A percentile compares a stretch with the other conserved stretches of the same genome.
phyloP scores from a whole-genome alignment of 1,139 yeast genomes.

The Ogataea hybrid region DNA sequence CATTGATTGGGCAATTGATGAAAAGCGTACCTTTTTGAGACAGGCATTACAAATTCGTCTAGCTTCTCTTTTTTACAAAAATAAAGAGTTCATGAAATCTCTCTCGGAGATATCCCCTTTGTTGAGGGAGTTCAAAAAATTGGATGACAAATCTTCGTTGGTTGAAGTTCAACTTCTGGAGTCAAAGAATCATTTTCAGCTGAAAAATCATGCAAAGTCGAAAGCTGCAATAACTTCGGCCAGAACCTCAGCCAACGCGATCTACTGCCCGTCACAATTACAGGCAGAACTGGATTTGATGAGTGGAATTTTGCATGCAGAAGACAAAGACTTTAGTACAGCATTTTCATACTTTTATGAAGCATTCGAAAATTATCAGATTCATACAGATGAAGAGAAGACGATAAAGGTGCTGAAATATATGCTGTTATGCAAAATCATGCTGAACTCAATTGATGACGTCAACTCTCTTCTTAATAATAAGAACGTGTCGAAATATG shows the following conservation, averaged over 20 bases:
- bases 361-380: constrained; percentile 79
- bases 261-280: constrained; percentile 90
- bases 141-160: constrained; percentile 92
- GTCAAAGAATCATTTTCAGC: constrained; percentile 84
- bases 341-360: constrained; percentile 95
- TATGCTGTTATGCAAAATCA: constrained; percentile 88
- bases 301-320: constrained; percentile 95
- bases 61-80: constrained; percentile 68
- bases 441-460: constrained; percentile 84
- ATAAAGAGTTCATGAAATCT: constrained; percentile 67
- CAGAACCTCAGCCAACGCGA: constrained; percentile 92
- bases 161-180: constrained; percentile 96
- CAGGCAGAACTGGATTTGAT: constrained; percentile 95
- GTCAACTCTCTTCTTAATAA: constrained; percentile 73
- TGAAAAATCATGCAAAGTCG: constrained; percentile 89
- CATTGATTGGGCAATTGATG: constrained; percentile 83
- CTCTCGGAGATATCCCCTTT: constrained; percentile 68
- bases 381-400: constrained; percentile 55
- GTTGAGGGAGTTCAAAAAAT: constrained; percentile 81
- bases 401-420: constrained; percentile 84
- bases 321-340: constrained; percentile 94
- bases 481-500: constrained; percentile 79
- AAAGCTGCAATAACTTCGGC: constrained; percentile 94
- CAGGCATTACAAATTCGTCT: constrained; percentile 86
- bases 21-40: constrained; percentile 83